Conservation (phyloP, 371 early-diverging fungal species). For the Cokeromyces recurvatus region DNA sequence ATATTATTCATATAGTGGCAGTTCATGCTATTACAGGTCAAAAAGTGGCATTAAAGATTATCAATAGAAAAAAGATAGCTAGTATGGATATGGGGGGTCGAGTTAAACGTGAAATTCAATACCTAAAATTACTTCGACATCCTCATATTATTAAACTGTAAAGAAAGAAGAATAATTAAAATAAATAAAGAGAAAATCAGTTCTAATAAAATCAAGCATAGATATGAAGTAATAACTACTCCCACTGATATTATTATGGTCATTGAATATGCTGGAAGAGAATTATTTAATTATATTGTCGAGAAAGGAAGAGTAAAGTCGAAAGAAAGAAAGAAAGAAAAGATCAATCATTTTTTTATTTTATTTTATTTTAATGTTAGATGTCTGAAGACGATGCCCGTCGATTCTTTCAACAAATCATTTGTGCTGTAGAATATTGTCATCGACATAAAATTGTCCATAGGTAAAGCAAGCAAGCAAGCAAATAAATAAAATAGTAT, state of each 20-base stretch:
- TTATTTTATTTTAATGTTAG: conserved; percentile 22
- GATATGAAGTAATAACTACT: conserved; percentile 96
- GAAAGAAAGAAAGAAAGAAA: neutral
- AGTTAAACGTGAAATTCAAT: conserved; percentile 96
- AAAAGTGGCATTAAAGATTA: conserved; percentile 95
- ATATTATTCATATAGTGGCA: conserved; percentile 71
- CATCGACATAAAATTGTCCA: conserved; percentile 98
- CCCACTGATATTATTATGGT: conserved; percentile 96
- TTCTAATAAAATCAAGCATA: too few species aligned
- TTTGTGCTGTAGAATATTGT: conserved; percentile 97
- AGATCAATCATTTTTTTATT: neutral
- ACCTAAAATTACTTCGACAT: conserved; percentile 90
- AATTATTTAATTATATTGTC: conserved; percentile 96
- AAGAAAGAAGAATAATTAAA: conserved; percentile 9
- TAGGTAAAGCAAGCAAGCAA: conserved; percentile 50
- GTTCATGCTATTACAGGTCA: conserved; percentile 90
- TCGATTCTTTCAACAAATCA: conserved; percentile 95
- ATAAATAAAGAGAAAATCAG: too few species aligned
- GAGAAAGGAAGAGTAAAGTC: conserved; percentile 78
- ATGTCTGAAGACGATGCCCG: conserved; percentile 90
- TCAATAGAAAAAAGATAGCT: conserved; percentile 85
- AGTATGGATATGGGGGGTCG: conserved; percentile 92
- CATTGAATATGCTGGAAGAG: conserved; percentile 95
- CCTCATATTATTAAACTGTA: conserved; percentile 98
- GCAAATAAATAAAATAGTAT: neutral